Evolutionary conservation across 2,329 filamentous ascomycete genomes (phyloP).

Genomic region (Cryphonectria parasitica): DNA sequence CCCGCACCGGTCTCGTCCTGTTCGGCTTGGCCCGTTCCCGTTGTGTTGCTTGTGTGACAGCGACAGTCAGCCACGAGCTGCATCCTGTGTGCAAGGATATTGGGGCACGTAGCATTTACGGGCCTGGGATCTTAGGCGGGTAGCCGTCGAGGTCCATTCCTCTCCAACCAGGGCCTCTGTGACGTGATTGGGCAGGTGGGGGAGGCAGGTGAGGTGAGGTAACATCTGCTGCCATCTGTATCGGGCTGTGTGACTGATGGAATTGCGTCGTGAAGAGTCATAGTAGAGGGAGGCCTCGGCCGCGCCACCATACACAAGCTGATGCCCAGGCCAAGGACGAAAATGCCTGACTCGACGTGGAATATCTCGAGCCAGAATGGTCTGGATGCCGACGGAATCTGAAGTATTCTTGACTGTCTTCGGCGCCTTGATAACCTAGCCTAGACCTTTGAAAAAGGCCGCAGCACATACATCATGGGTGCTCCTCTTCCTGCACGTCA

Average conservation of each 20-base stretch:
- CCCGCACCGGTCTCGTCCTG: neutral
- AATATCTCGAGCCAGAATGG: neutral
- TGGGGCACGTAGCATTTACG: neutral
- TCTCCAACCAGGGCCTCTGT: neutral
- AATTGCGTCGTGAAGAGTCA: neutral
- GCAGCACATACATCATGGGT: neutral
- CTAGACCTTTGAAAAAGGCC: neutral
- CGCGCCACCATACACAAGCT: neutral
- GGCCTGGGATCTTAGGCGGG: neutral
- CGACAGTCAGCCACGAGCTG: constrained; percentile 11
- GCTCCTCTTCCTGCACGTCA: neutral
- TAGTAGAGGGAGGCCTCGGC: neutral
- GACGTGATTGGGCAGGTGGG: constrained; percentile 11
- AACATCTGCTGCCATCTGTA: neutral
- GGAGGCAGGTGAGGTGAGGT: constrained; percentile 12
- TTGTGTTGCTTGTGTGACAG: constrained; percentile 5
- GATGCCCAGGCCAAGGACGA: neutral
- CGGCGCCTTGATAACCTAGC: neutral
- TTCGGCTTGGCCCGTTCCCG: constrained; percentile 1
- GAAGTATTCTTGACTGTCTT: neutral
- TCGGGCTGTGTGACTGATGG: neutral
- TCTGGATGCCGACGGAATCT: neutral
- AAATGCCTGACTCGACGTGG: neutral
- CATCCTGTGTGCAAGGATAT: neutral
- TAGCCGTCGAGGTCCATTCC: neutral